Evolutionary conservation across 306 rosid species (phyloP), one percentile per base, ranked within the genome.

Genomic region (Begonia loranthoides): DNA sequence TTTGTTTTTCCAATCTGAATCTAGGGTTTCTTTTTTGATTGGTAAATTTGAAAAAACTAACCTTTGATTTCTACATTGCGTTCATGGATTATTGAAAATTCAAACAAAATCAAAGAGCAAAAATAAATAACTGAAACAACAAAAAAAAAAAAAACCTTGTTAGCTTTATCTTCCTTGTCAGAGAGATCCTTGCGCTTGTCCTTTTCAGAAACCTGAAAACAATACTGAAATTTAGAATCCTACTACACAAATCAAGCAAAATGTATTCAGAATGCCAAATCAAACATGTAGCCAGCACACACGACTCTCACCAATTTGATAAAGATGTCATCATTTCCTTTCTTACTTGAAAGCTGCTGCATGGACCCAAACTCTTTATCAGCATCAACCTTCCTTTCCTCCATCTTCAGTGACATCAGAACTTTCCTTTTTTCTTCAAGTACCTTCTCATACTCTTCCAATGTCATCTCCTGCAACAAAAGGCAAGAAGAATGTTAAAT

Each of bases 371-470:
- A 76, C 24, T 62, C 95, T 63, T 80, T 83, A 52, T 61, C 74
- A 40, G 41, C 51, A 50, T 80, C 95, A 5, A 87, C 96, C 75
- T 86, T 90, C 48, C 99, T 83, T 51, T 48, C 79, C 64, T 83
- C 88, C 16, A 73, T 73, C 79, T 74, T 92, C 17, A 70, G 72
- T 9, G 87, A 66, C 61, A 59, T 72, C 59, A 92, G 55, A 51
- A 75, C 78, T 73, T 83, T 92, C 58, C 96, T 83, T 76, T 72
- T 92, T 77, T 80, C 99, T 71, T 90, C 99, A 44, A 64, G 71
- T 14, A 90, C 57, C 77, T 90, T 90, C 75, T 90, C 72, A 21
- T 86, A 90, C 61, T 90, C 95, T 67, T 80, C 95, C 55, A 90
- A 61, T 52, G 99, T 90, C 99, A 90, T 86, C 64, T 90, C 99